phyloP scores from a whole-genome alignment of 2,329 filamentous ascomycete genomes.

The Microdochium nivale region DNA sequence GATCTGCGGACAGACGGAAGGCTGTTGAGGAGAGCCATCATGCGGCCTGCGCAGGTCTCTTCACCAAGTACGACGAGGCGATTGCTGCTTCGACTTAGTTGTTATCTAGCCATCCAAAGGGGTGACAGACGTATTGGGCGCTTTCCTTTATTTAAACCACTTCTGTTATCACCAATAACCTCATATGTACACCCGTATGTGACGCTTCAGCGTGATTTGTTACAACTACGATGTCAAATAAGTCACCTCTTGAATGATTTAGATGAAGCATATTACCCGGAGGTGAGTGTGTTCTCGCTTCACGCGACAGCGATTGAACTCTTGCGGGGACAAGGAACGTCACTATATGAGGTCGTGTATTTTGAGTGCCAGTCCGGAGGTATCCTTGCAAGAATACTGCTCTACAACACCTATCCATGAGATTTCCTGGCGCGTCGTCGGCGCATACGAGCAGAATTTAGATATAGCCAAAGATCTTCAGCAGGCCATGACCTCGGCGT shows the following conservation, averaged over 20 bases:
- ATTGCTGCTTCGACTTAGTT: not conserved
- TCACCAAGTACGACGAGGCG: not conserved
- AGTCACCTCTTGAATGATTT: not conserved
- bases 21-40: not conserved
- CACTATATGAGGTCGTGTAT: not conserved
- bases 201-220: not conserved
- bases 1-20: not conserved
- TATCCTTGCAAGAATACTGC: not conserved
- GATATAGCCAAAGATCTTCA: not conserved
- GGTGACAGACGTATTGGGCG: not conserved
- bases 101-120: not conserved
- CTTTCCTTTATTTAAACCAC: not conserved
- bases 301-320: not conserved
- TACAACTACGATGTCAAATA: not conserved
- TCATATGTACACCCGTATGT: not conserved
- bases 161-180: not conserved
- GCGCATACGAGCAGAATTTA: not conserved
- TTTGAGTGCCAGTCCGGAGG: not conserved
- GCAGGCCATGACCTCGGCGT: not conserved
- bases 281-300: not conserved
- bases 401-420: not conserved
- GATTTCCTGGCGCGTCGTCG: not conserved
- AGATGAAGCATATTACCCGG: not conserved
- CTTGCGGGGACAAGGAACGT: not conserved
- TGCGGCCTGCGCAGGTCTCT: not conserved